These are phyloP conservation scores for Pseudonitzschia delicatissima DNA, from an alignment of 108 stramenopile species.

Conservation along the genomic window DNA sequence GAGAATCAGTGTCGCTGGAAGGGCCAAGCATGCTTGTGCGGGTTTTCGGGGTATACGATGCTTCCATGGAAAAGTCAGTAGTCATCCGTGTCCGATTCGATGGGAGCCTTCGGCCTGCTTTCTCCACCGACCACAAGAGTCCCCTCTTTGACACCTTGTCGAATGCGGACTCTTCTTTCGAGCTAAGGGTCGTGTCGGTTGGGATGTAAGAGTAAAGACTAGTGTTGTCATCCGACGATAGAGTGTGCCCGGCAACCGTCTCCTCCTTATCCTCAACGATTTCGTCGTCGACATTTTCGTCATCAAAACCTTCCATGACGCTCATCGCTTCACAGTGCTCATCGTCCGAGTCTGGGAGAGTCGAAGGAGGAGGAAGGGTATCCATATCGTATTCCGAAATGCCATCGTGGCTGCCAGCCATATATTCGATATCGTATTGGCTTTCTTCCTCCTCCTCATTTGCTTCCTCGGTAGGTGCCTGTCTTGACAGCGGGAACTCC, in stretches of 20 bases:
- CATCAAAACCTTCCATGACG: neutral
- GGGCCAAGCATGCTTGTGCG: conserved; percentile 12
- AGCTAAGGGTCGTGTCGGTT: neutral
- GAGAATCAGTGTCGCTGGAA: conserved; percentile 4
- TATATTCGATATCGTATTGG: conserved; percentile 1
- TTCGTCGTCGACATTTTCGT: conserved; percentile 2
- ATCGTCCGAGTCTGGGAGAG: neutral
- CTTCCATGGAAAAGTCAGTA: neutral
- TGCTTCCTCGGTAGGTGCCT: conserved; percentile 2
- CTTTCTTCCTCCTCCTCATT: neutral
- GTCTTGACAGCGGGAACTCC: conserved; percentile 5
- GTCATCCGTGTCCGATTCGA: neutral
- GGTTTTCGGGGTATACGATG: neutral
- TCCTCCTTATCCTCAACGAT: neutral
- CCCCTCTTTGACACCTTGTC: conserved; percentile 16
- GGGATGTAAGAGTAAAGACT: conserved; percentile 13
- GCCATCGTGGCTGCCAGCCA: conserved; percentile 6
- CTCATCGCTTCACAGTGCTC: neutral
- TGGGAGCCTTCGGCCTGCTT: conserved; percentile 3
- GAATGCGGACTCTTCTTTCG: conserved; percentile 2
- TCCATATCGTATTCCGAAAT: conserved; percentile 19
- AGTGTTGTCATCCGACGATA: neutral
- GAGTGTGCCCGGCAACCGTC: neutral
- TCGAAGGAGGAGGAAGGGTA: conserved; percentile 6
- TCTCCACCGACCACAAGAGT: conserved; percentile 26